Conservation (phyloP, 805 yeast genomes). For the Ogataea wickerhamii region DNA sequence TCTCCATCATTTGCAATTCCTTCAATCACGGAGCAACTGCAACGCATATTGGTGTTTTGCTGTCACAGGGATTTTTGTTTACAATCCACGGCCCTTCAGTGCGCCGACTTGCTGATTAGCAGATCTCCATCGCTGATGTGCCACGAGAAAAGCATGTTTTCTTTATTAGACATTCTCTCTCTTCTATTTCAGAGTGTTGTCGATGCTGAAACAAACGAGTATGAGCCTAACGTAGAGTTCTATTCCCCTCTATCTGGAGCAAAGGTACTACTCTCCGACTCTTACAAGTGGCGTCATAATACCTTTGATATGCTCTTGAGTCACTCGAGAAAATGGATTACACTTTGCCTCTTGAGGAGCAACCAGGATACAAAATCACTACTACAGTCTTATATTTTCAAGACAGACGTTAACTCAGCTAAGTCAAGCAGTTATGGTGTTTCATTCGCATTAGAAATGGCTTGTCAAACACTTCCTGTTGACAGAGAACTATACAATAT, state of each 20-base stretch:
- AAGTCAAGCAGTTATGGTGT: conserved; percentile 66
- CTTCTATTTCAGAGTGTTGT: conserved; percentile 73
- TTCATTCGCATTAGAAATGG: conserved; percentile 87
- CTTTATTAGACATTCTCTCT: conserved; percentile 76
- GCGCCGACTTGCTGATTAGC: conserved; percentile 64
- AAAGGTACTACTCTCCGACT: conserved; percentile 62
- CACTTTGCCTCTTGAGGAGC: conserved; percentile 51
- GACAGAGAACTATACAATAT: conserved; percentile 62
- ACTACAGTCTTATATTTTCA: conserved; percentile 70
- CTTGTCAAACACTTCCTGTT: conserved; percentile 62
- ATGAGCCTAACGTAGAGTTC: conserved; percentile 77
- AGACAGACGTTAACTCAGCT: conserved; percentile 20
- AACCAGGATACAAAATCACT: conserved; percentile 74
- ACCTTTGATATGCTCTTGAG: conserved; percentile 59
- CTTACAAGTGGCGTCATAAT: conserved; percentile 66
- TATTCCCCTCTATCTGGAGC: conserved; percentile 42
- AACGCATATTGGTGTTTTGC: conserved; percentile 61
- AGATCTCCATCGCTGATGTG: conserved; percentile 77
- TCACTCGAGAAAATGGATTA: conserved; percentile 67
- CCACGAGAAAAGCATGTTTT: conserved; percentile 65
- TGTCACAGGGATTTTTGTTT: conserved; percentile 74
- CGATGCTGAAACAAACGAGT: conserved; percentile 81
- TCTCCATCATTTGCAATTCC: conserved; percentile 53
- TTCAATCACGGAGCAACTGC: conserved; percentile 63
- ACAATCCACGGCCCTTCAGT: conserved; percentile 75